Percentiles rank a stretch among this genome's conserved stretches.
Conservation (phyloP, 2,329 filamentous ascomycete genomes). For the Blastomyces parvus region DNA sequence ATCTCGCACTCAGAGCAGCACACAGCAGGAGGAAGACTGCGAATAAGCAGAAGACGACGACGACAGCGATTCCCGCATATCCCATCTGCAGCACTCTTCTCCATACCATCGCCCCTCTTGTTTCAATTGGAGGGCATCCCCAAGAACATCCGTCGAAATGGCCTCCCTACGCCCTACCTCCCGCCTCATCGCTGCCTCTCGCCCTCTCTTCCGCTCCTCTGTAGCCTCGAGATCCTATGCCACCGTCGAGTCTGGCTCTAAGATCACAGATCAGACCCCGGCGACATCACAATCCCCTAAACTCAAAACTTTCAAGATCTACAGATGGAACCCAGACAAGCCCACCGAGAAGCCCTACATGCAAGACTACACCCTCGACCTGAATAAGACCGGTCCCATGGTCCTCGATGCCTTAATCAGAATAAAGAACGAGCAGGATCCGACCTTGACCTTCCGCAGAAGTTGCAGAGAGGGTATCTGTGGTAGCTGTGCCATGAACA, state of each 20-base stretch:
- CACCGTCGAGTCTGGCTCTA: conserved; percentile 35
- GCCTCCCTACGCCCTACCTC: conserved; percentile 42
- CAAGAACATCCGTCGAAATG: conserved; percentile 25
- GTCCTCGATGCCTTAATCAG: conserved; percentile 91
- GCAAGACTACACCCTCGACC: conserved; percentile 87
- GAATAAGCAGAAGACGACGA: background rate
- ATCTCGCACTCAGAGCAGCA: background rate
- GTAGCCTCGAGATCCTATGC: conserved; percentile 39
- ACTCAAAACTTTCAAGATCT: conserved; percentile 95
- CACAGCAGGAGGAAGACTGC: background rate
- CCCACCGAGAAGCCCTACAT: conserved; percentile 88
- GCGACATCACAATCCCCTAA: conserved; percentile 47
- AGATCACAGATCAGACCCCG: conserved; percentile 55
- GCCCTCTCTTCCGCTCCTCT: conserved; percentile 35
- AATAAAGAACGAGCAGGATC: conserved; percentile 98
- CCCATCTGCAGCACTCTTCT: background rate
- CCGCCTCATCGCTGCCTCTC: conserved; percentile 36
- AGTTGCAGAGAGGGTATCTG: conserved; percentile 98
- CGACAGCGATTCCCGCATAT: background rate
- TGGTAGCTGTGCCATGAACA: conserved; percentile 99
- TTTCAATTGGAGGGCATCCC: background rate
- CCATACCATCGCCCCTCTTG: background rate
- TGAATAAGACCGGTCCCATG: conserved; percentile 99
- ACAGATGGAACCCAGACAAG: conserved; percentile 94
- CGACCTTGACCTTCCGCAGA: conserved; percentile 88